Evolutionary conservation across 2,329 filamentous ascomycete genomes (phyloP).

Genomic region (Cercospora canescens): DNA sequence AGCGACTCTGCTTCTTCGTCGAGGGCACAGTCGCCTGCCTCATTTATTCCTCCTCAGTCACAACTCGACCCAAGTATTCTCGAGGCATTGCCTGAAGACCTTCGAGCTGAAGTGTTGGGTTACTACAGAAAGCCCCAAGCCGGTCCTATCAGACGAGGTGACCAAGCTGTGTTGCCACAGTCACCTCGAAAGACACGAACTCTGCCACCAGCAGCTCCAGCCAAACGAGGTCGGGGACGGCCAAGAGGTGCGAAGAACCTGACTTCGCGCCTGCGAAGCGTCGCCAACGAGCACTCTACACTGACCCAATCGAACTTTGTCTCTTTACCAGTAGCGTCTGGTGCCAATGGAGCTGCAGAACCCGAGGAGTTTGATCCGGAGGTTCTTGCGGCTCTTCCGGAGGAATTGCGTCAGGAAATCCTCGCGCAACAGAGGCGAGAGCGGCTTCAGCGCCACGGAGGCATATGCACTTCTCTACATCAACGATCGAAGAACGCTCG

Average conservation of each 20-base stretch:
- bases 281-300: conserved; percentile 47
- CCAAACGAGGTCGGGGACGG: conserved; percentile 64
- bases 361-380: conserved; percentile 62
- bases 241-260: conserved; percentile 31
- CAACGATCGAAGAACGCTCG: conserved; percentile 23
- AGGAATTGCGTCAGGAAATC: conserved; percentile 76
- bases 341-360: conserved; percentile 38
- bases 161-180: conserved; percentile 38
- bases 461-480: conserved; percentile 38
- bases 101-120: conserved; percentile 79
- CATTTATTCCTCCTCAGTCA: conserved; percentile 60
- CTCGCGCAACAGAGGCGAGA: conserved; percentile 68
- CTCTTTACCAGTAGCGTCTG: conserved; percentile 29
- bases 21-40: conserved; percentile 30
- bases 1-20: conserved; percentile 25
- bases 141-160: conserved; percentile 35
- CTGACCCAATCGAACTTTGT: conserved; percentile 76
- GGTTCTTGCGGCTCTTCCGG: conserved; percentile 80
- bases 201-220: conserved; percentile 57
- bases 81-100: conserved; percentile 77
- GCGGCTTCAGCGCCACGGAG: conserved; percentile 56
- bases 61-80: conserved; percentile 86
- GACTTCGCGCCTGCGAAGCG: conserved; percentile 50
- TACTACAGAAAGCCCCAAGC: conserved; percentile 57
- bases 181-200: conserved; percentile 60